Conservation (phyloP, 768 basidiomycete species). For the Tylopilus intermedius region DNA sequence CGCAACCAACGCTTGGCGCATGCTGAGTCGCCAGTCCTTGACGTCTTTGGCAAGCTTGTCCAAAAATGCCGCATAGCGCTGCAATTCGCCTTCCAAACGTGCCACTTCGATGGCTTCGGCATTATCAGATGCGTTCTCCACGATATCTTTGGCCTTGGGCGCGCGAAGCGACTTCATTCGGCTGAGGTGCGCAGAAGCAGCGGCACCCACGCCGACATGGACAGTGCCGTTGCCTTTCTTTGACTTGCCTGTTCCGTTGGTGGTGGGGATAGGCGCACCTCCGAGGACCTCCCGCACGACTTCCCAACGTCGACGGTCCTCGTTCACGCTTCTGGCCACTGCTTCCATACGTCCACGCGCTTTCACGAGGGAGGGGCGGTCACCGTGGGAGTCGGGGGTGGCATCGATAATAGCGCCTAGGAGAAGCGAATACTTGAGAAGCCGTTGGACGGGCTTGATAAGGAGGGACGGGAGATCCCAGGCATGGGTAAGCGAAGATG, state of each 20-base stretch:
- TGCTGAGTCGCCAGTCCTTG: constrained; percentile 58
- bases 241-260: constrained; percentile 38
- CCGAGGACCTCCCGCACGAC: constrained; percentile 72
- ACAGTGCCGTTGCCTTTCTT: constrained; percentile 37
- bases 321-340: constrained; percentile 73
- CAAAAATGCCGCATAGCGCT: constrained; percentile 51
- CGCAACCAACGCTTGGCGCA: constrained; percentile 43
- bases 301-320: constrained; percentile 69
- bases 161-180: constrained; percentile 54
- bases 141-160: constrained; percentile 29
- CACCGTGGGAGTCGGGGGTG: constrained; percentile 64
- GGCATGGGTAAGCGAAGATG: constrained; percentile 72
- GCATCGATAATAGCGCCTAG: constrained; percentile 71
- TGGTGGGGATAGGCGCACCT: constrained; percentile 30
- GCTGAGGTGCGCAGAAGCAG: constrained; percentile 52
- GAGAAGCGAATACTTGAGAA: constrained; percentile 90
- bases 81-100: constrained; percentile 51
- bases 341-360: constrained; percentile 53
- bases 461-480: constrained; percentile 93
- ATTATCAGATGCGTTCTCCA: constrained; percentile 29
- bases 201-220: constrained; percentile 41
- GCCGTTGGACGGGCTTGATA: constrained; percentile 95
- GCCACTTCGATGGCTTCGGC: constrained; percentile 50
- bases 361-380: constrained; percentile 40
- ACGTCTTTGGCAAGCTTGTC: constrained; percentile 57